A percentile compares a stretch with the other conserved stretches of the same genome.
Evolutionary conservation across 2,329 filamentous ascomycete species (phyloP).

Genomic region (Talaromyces sp.): DNA sequence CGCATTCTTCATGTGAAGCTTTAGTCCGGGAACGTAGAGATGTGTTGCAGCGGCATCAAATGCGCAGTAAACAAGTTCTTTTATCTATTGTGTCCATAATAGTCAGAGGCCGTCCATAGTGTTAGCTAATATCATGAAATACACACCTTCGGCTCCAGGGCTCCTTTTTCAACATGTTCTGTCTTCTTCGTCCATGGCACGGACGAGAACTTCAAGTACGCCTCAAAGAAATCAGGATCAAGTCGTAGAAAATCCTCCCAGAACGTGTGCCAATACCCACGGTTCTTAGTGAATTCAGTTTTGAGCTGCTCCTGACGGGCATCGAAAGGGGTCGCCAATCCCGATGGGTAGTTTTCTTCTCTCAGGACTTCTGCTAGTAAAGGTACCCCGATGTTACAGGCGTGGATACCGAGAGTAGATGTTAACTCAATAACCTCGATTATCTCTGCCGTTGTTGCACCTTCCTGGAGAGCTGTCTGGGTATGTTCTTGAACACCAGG

Average conservation of each 20-base stretch:
- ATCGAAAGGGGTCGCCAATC: slow-evolving; percentile 33
- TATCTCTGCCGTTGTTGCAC: slow-evolving; percentile 40
- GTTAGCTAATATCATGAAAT: neutral
- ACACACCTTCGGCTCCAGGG: slow-evolving; percentile 33
- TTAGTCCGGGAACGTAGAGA: slow-evolving; percentile 44
- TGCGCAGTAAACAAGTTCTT: slow-evolving; percentile 47
- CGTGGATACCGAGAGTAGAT: slow-evolving; percentile 44
- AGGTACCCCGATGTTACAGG: slow-evolving; percentile 45
- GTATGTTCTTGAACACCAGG: slow-evolving; percentile 41
- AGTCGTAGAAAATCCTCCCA: slow-evolving; percentile 20
- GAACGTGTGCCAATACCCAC: slow-evolving; percentile 45
- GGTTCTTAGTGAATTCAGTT: slow-evolving; percentile 40
- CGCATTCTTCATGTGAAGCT: slow-evolving; percentile 48
- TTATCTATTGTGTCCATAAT: slow-evolving; percentile 26
- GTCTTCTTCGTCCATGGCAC: slow-evolving; percentile 27
- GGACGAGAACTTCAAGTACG: slow-evolving; percentile 44
- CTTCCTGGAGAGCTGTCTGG: slow-evolving; percentile 33
- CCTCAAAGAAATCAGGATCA: slow-evolving; percentile 46
- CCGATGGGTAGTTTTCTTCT: slow-evolving; percentile 28
- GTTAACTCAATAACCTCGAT: slow-evolving; percentile 44
- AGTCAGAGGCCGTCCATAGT: neutral
- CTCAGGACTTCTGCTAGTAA: slow-evolving; percentile 44
- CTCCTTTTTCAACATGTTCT: slow-evolving; percentile 24
- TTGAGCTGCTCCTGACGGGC: slow-evolving; percentile 35
- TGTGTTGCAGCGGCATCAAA: slow-evolving; percentile 47